Conservation (phyloP, 176 grass and related monocot species). For the Chrysopogon serrulatus region DNA sequence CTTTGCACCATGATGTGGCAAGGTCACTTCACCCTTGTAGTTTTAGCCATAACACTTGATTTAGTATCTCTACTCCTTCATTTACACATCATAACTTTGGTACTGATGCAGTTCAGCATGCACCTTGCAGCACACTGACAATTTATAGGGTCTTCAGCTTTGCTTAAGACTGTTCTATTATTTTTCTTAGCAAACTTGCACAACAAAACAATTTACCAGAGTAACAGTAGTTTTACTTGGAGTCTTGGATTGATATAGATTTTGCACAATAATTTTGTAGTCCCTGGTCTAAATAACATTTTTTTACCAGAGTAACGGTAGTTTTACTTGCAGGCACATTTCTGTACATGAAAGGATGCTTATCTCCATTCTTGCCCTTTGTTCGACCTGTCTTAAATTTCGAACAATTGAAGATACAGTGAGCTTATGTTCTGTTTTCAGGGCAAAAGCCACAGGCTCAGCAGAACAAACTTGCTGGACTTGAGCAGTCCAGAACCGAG, state of each 20-base stretch:
- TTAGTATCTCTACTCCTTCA: not conserved
- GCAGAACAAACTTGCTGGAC: constrained; percentile 18
- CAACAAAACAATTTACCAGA: no score
- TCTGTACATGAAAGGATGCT: constrained; percentile 41
- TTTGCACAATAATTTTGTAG: constrained; percentile 3
- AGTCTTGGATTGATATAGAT: no score
- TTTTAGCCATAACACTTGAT: not conserved
- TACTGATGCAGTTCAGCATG: not conserved
- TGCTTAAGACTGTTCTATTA: not conserved
- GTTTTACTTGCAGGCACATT: constrained; percentile 55
- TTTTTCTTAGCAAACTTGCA: not conserved
- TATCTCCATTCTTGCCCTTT: constrained; percentile 34
- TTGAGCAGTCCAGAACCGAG: not conserved
- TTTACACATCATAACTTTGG: not conserved
- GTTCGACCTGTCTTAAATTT: constrained; percentile 45
- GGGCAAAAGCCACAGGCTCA: constrained; percentile 35
- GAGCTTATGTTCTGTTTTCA: constrained; percentile 67
- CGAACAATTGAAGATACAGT: constrained; percentile 51
- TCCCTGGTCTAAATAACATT: constrained; percentile 21
- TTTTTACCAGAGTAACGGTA: constrained; percentile 40
- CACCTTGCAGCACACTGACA: not conserved
- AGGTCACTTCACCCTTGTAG: not conserved
- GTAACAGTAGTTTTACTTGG: no score
- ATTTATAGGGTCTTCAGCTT: not conserved
- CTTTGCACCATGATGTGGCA: not conserved